Base-by-base conservation (phyloP, 495 filamentous ascomycete genomes). In the Talaromyces liani region DNA sequence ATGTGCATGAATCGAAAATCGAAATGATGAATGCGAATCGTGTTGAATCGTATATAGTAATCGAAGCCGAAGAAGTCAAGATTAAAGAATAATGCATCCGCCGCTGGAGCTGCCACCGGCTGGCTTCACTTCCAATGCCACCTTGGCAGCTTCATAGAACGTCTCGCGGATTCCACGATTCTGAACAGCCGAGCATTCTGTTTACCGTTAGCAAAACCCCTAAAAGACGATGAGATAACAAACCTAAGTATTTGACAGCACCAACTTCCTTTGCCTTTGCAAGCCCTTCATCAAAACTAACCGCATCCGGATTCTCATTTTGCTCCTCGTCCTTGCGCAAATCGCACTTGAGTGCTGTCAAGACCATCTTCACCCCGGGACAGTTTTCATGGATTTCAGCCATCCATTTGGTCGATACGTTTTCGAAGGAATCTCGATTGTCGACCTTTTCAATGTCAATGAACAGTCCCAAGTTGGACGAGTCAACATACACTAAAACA, bases 301-400 rank as follows among this genome's bases (percentile, higher is more conserved):
- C 95, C 76, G 90, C 87, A 49, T 76, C 74, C 14, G 80, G 81
- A 62, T 84, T 86, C 27, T 85, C 82, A 45, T 86, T 85, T 45
- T 81, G 77, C n/a, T 78, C 80, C 5, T 81, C 77, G 18, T 81
- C 75, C 74, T 96, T 92, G 55, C 94, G 84, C 73, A 98, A 77
- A 79, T 98, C 94, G 75, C 94, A 98, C 77, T 98, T 98, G 58
- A 98, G 81, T 33, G 94, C 94, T 4, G 97, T 93, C n/a, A 98
- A 80, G 31, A 98, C 95, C 33, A 98, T 82, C 71, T 92, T 93
- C 58, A 97, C 94, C 27, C 89, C 91, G 16, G 91, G 91, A 75
- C 94, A 98, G 73, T 98, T 97, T 75, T 98, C 95, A 41, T 91
- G 91, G 64, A 98, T 98, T 74, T 98, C 94, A 58, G 90, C 87